Percentiles rank a stretch among this genome's conserved stretches.
These are phyloP conservation scores for Alternaria sp. DNA, from an alignment of 2,329 filamentous ascomycete species.

Conservation along the genomic window DNA sequence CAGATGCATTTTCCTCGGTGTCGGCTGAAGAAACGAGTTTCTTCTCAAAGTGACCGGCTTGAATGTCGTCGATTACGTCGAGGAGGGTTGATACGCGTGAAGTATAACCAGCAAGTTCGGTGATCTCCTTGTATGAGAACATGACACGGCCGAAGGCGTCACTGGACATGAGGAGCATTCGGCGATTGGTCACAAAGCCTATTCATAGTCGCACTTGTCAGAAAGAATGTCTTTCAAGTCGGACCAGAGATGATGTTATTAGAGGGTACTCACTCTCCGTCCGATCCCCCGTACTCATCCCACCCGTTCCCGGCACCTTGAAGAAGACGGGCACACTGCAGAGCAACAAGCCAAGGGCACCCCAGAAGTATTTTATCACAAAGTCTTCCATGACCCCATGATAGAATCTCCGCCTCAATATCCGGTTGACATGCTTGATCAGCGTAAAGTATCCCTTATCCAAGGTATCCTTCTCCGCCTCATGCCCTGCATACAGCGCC, in stretches of 20 bases:
- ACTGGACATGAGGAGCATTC: constrained; percentile 90
- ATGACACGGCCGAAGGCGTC: constrained; percentile 66
- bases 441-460: constrained; percentile 99
- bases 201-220: constrained; percentile 16
- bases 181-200: constrained; percentile 91
- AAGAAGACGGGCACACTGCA: constrained; percentile 97
- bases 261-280: constrained; percentile 62
- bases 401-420: constrained; percentile 87
- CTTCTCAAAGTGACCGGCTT: constrained; percentile 91
- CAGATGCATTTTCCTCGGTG: constrained; percentile 80
- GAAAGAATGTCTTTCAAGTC: not conserved
- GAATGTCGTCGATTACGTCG: constrained; percentile 93
- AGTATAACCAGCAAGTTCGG: constrained; percentile 94
- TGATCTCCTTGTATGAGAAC: constrained; percentile 76
- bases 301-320: constrained; percentile 74
- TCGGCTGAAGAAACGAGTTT: constrained; percentile 90
- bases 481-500: constrained; percentile 88
- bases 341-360: constrained; percentile 85
- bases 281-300: constrained; percentile 71
- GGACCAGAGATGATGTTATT: not conserved
- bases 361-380: constrained; percentile 99
- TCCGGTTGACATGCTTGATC: constrained; percentile 98
- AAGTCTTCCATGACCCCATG: constrained; percentile 99
- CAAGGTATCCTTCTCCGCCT: constrained; percentile 92
- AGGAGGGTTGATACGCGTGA: constrained; percentile 88